Base-by-base conservation (phyloP, 441 rosid genomes). In the Syzygium syzygioides region DNA sequence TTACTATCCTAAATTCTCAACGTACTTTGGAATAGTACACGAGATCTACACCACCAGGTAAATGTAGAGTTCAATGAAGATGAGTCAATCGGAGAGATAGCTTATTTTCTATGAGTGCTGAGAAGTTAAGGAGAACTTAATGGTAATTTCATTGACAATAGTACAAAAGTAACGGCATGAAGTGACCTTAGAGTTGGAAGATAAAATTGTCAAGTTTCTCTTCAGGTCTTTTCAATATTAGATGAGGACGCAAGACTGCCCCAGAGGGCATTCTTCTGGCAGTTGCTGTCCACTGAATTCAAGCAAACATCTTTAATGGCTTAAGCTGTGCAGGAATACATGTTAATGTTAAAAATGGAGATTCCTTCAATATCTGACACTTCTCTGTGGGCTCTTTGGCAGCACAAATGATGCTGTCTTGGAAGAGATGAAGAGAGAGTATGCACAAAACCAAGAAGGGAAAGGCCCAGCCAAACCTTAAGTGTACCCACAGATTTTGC, bases 401-500 rank as follows among this genome's bases (percentile, higher is more conserved):
- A 96, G 99, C 93, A 96, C 99, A 55, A 96, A 95, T 88, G 98
- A 95, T 86, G 89, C 89, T 11, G 94, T 97, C 85, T 91, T 97
- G 94, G 99, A 96, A 91, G 94, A 96, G 86, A 94, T 96, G 99
- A 96, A 97, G 93, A 94, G 79, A 90, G 95, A 93, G 64, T 97
- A 96, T 92, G 91, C 89, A 93, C 92, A 94, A 83, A 95, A 95
- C 89, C 93, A 96, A 93, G 94, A 93, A 90, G 92, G 90, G 32
- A 92, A 93, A 91, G 76, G 87, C 83, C 88, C 93, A 32, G 86
- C 92, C n/a, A 71, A 89, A 90, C 60, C 90, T 28, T 93, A 88
- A 91, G 79, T 85, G 86, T 37, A 30, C 62, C 6, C 62, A 41
- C 17, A 12, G 48, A 32, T n/a, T 7, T 85, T 0, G 30, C 86